Evolutionary conservation across 2,329 filamentous ascomycete genomes (phyloP).

Genomic region (Berkeleyomyces basicola): DNA sequence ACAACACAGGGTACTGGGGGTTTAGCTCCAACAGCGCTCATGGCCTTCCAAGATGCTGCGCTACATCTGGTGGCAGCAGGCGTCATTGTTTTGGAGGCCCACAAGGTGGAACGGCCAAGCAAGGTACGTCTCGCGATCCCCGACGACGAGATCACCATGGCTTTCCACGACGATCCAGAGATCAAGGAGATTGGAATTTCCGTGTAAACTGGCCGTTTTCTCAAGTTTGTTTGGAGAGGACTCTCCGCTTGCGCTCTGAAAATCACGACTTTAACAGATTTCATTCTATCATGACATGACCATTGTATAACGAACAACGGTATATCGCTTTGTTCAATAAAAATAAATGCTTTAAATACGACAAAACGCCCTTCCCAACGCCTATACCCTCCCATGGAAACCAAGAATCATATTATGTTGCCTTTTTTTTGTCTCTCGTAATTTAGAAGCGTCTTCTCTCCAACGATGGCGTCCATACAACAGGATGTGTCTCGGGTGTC

Average conservation of each 20-base stretch:
- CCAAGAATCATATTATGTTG: neutral
- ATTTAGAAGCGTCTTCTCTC: constrained; percentile 10
- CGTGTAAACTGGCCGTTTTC: constrained; percentile 17
- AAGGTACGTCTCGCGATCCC: constrained; percentile 74
- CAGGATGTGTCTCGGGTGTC: constrained; percentile 75
- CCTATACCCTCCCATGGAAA: neutral
- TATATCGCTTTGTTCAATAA: neutral
- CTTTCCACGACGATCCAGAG: constrained; percentile 75
- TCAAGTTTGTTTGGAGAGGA: neutral
- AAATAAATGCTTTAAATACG: neutral
- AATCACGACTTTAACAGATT: constrained; percentile 14
- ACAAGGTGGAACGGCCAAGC: constrained; percentile 68
- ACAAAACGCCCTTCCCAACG: neutral
- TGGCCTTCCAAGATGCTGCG: constrained; percentile 42
- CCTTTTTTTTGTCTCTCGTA: neutral
- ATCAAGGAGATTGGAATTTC: constrained; percentile 60
- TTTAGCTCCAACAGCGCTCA: constrained; percentile 9
- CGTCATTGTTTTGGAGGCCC: constrained; percentile 67
- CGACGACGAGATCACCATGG: constrained; percentile 79
- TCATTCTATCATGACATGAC: constrained; percentile 12
- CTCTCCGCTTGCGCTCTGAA: no score
- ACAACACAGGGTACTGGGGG: constrained; percentile 7
- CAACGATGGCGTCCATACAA: constrained; percentile 72
- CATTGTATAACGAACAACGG: neutral
- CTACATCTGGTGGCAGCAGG: constrained; percentile 76